Conservation (phyloP, 1,284 basidiomycete genomes). For the Retiboletus flavoniger region DNA sequence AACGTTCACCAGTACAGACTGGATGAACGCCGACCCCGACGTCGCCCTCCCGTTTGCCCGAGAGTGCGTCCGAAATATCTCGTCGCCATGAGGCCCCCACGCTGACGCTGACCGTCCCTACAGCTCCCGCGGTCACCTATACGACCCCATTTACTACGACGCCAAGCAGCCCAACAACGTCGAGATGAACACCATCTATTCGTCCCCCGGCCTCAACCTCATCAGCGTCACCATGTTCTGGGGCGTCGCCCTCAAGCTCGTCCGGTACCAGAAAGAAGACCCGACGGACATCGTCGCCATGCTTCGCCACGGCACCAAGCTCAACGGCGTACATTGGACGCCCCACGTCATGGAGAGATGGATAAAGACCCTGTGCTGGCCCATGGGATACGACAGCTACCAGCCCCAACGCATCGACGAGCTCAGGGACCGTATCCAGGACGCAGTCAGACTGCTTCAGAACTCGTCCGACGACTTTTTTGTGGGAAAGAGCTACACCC, state of each 20-base stretch:
- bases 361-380: conserved; percentile 51
- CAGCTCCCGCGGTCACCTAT: conserved; percentile 42
- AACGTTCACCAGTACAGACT: conserved; percentile 43
- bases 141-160: conserved; percentile 59
- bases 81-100: conserved; percentile 4
- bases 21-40: conserved; percentile 73
- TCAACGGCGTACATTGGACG: conserved; percentile 55
- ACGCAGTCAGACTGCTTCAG: conserved; percentile 43
- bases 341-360: conserved; percentile 50
- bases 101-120: conserved; percentile 3
- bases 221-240: conserved; percentile 65
- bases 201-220: conserved; percentile 50
- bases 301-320: conserved; percentile 49
- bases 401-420: conserved; percentile 42
- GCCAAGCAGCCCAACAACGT: conserved; percentile 50
- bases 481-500: not conserved
- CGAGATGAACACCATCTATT: conserved; percentile 56
- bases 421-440: conserved; percentile 48
- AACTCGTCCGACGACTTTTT: conserved; percentile 20
- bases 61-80: conserved; percentile 52
- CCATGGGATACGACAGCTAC: conserved; percentile 55
- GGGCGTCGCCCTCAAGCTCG: conserved; percentile 69
- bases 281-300: conserved; percentile 47
- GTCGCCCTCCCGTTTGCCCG: conserved; percentile 59
- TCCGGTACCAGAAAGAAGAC: conserved; percentile 56